Conservation (phyloP, 2,329 filamentous ascomycete genomes). For the Clarireedia homoeocarpa region DNA sequence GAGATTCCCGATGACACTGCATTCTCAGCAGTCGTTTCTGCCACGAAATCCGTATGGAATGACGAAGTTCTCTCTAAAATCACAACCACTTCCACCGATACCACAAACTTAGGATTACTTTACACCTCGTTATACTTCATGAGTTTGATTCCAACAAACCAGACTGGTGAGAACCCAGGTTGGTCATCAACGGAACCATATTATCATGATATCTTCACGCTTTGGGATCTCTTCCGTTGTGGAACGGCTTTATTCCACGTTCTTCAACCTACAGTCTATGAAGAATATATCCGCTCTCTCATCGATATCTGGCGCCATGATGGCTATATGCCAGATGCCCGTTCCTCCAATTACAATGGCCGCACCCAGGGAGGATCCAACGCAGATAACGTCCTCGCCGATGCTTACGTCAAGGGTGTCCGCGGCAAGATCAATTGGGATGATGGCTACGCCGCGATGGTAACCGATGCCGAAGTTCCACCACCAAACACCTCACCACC, state of each 20-base stretch:
- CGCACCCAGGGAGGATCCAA: slow-evolving; percentile 63
- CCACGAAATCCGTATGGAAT: slow-evolving; percentile 8
- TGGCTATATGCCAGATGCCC: slow-evolving; percentile 56
- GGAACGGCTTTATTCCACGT: slow-evolving; percentile 58
- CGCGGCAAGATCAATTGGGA: slow-evolving; percentile 54
- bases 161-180: slow-evolving; percentile 61
- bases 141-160: slow-evolving; percentile 45
- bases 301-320: slow-evolving; percentile 61
- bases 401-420: slow-evolving; percentile 64
- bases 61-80: slow-evolving; percentile 30
- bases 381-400: slow-evolving; percentile 63
- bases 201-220: slow-evolving; percentile 64
- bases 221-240: slow-evolving; percentile 59
- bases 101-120: slow-evolving; percentile 48
- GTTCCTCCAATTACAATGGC: slow-evolving; percentile 63
- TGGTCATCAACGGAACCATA: slow-evolving; percentile 60
- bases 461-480: slow-evolving; percentile 56
- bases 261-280: slow-evolving; percentile 52
- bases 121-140: slow-evolving; percentile 58
- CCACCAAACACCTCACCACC: slow-evolving; percentile 53
- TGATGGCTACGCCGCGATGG: slow-evolving; percentile 54
- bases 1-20: slow-evolving; percentile 38
- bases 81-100: slow-evolving; percentile 48
- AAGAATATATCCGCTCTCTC: slow-evolving; percentile 57
- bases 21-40: slow-evolving; percentile 31